These are phyloP conservation scores for Mytilinidion resinicola DNA, from an alignment of 495 filamentous ascomycete species.

Conservation along the genomic window DNA sequence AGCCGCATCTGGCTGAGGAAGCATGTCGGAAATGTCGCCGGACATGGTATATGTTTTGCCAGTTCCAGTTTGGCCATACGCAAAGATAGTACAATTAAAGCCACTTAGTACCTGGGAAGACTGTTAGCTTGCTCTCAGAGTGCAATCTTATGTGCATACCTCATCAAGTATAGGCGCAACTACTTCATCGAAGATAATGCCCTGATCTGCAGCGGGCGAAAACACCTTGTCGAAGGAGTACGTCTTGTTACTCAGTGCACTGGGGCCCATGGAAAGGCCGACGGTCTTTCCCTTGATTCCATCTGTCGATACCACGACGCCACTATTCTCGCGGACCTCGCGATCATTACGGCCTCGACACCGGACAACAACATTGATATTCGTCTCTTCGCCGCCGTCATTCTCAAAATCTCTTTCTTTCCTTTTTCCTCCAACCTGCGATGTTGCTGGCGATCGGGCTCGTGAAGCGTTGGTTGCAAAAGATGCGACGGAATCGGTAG, in stretches of 20 bases:
- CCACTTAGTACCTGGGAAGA: constrained; percentile 74
- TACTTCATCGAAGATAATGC: constrained; percentile 87
- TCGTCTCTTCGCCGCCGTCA: constrained; percentile 72
- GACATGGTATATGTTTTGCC: constrained; percentile 99
- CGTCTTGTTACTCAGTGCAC: constrained; percentile 86
- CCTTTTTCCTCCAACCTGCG: constrained; percentile 54
- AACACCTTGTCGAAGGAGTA: constrained; percentile 98
- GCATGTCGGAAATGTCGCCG: constrained; percentile 83
- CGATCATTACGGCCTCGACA: constrained; percentile 89
- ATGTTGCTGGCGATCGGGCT: constrained; percentile 42
- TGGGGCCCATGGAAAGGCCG: constrained; percentile 86
- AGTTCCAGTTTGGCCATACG: constrained; percentile 95
- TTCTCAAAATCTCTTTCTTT: constrained; percentile 79
- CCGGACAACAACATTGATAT: constrained; percentile 93
- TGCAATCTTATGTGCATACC: constrained; percentile 44
- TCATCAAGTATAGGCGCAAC: constrained; percentile 88
- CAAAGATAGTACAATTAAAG: constrained; percentile 99
- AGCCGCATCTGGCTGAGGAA: constrained; percentile 79
- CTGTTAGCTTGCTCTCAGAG: neutral
- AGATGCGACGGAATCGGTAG: constrained; percentile 57
- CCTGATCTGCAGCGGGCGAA: constrained; percentile 89
- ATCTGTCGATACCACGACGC: constrained; percentile 81
- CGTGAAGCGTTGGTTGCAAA: constrained; percentile 40
- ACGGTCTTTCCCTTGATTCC: constrained; percentile 77
- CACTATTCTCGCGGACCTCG: constrained; percentile 87